A percentile compares a stretch with the other conserved stretches of the same genome.
Evolutionary conservation across 1,284 basidiomycete species (phyloP).

Genomic region (Leccinum pseudoinsigne): DNA sequence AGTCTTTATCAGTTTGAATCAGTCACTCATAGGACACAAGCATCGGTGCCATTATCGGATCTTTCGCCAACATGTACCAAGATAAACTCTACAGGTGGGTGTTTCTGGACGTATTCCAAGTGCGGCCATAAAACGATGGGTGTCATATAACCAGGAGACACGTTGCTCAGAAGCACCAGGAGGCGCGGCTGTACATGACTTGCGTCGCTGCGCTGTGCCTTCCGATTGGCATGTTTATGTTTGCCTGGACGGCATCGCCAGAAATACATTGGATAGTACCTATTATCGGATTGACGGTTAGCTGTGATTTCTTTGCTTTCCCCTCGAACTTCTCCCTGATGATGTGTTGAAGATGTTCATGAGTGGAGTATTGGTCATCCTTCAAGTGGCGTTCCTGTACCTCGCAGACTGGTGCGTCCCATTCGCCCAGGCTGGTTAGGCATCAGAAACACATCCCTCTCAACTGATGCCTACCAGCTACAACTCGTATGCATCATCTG

Average conservation of each 20-base stretch:
- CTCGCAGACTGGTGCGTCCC: constrained; percentile 64
- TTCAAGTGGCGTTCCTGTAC: constrained; percentile 66
- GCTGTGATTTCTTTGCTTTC: background rate
- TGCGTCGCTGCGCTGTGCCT: constrained; percentile 54
- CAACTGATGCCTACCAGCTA: constrained; percentile 42
- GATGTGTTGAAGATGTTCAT: constrained; percentile 50
- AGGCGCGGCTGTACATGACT: constrained; percentile 48
- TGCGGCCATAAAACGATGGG: background rate
- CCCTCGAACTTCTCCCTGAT: background rate
- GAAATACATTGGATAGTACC: constrained; percentile 43
- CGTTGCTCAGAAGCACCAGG: background rate
- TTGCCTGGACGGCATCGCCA: constrained; percentile 41
- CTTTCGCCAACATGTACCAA: constrained; percentile 60
- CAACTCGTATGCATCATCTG: constrained; percentile 73
- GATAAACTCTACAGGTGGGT: constrained; percentile 64
- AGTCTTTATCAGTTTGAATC: too few species aligned
- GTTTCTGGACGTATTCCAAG: background rate
- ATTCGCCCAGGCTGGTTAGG: background rate
- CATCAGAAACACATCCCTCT: background rate
- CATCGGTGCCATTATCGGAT: constrained; percentile 62
- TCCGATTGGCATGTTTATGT: constrained; percentile 52
- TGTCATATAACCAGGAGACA: constrained; percentile 17
- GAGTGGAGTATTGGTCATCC: constrained; percentile 58
- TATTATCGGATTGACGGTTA: constrained; percentile 42
- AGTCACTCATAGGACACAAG: too few species aligned